Base-by-base conservation (phyloP, 2,329 filamentous ascomycete species). In the Ceratocystis huliohia region DNA sequence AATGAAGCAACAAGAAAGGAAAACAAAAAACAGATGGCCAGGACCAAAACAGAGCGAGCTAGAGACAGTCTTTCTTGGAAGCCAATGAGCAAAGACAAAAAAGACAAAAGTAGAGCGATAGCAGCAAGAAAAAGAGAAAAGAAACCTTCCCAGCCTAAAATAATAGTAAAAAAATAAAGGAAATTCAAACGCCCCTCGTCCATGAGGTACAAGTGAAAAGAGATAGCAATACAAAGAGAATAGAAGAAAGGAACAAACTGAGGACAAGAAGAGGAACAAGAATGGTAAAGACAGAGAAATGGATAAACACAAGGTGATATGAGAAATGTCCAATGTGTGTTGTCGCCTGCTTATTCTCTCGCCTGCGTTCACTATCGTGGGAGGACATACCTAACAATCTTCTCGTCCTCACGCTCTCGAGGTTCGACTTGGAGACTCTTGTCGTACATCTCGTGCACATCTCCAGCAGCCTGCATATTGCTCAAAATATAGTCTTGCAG, bases 391-490 rank as follows among this genome's bases (percentile, higher is more conserved):
- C 94, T 95, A 74, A 96, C 93, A 81, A 99, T 97, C 82, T 97
- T 97, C 79, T 99, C 94, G 74, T 99, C 94, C 79, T 99, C 94
- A 72, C 94, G 84, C 79, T 99, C 94, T 73, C 94, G 84, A 69
- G 94, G 94, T 76, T 99, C 94, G 68, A 99, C 87, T 73, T 87
- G 83, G 78, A 99, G 80, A 78, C 91, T 96, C 81, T 92, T 92
- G 76, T 97, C 92, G 79, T 97, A 99, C 94, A 97, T 97, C 80
- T 97, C 93, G 76, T 97, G 92, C 69, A 99, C 94, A 75, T 97
- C 93, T 64, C 91, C 89, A 3, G 94, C 93, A 37, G 88, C 88
- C 78, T 95, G 88, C 89, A 97, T 96, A 75, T 97, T 96, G 75
- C 87, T 92, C 71, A 96, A 78, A 70, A 99, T 96, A 77, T 97